Percentiles rank a stretch among this genome's conserved stretches.
Conservation (phyloP, 2,329 filamentous ascomycete species). For the Phoma sp. region DNA sequence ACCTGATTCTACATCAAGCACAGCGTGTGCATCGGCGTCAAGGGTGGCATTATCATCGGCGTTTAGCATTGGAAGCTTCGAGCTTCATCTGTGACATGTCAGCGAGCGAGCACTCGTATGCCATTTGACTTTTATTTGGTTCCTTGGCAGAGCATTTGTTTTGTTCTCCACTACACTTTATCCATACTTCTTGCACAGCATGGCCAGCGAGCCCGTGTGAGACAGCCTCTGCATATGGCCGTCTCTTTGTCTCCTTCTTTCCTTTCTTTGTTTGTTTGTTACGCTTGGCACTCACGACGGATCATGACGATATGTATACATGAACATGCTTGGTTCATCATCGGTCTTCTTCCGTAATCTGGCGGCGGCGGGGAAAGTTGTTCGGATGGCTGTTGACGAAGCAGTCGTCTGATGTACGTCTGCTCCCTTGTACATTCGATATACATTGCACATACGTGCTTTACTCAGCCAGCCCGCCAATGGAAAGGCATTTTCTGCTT, state of each 20-base stretch:
- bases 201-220: constrained; percentile 21
- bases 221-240: constrained; percentile 2
- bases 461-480: constrained; percentile 24
- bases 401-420: constrained; percentile 14
- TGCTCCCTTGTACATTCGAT: constrained; percentile 36
- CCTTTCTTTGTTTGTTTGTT: constrained; percentile 21
- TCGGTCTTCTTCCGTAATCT: constrained; percentile 35
- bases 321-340: constrained; percentile 23
- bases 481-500: constrained; percentile 23
- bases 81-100: constrained; percentile 30
- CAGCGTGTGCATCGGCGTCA: constrained; percentile 29
- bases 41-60: constrained; percentile 43
- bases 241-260: constrained; percentile 13
- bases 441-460: constrained; percentile 28
- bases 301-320: constrained; percentile 37
- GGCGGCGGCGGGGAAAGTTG: constrained; percentile 13
- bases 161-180: constrained; percentile 35
- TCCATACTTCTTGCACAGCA: constrained; percentile 21
- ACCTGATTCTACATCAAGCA: constrained; percentile 25
- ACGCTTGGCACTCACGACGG: constrained; percentile 29
- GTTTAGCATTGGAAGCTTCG: constrained; percentile 36
- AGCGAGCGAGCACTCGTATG: constrained; percentile 27
- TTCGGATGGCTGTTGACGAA: constrained; percentile 6
- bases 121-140: constrained; percentile 26
- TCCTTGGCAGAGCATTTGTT: constrained; percentile 41